Percentiles rank a stretch among this genome's conserved stretches.
These are phyloP conservation scores for Anisodus tanguticus DNA, from an alignment of 257 asterid species.

Conservation along the genomic window DNA sequence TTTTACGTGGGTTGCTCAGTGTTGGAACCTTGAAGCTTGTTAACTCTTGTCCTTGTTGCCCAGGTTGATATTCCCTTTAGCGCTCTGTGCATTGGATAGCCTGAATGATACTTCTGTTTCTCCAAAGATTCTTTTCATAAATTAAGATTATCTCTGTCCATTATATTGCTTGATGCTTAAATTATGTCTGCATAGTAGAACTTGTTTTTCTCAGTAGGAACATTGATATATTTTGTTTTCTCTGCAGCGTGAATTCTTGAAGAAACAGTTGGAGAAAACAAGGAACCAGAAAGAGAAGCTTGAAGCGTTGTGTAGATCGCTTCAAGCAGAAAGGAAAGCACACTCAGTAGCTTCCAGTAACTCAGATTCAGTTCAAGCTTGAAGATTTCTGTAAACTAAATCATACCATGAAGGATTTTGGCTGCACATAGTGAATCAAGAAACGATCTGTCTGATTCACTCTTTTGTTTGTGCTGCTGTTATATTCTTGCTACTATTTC, in stretches of 20 bases:
- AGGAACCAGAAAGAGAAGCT: slow-evolving; percentile 86
- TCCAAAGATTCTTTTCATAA: background rate
- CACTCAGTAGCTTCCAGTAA: slow-evolving; percentile 45
- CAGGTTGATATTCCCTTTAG: slow-evolving; percentile 4
- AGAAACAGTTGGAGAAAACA: slow-evolving; percentile 92
- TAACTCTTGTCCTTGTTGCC: background rate
- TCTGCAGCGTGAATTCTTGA: slow-evolving; percentile 79
- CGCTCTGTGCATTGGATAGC: background rate
- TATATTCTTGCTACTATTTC: slow-evolving; percentile 11
- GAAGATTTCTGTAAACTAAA: slow-evolving; percentile 24
- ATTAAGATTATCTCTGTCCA: background rate
- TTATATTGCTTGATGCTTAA: background rate
- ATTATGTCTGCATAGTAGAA: background rate
- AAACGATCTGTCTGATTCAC: background rate
- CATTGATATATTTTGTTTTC: background rate
- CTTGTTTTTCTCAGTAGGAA: background rate
- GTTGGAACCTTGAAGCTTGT: slow-evolving; percentile 15
- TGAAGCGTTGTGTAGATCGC: slow-evolving; percentile 90
- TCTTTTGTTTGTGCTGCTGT: background rate
- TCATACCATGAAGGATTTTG: slow-evolving; percentile 27
- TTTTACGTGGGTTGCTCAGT: background rate
- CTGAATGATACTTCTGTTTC: slow-evolving; percentile 1
- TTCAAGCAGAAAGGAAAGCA: slow-evolving; percentile 89
- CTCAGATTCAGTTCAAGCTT: slow-evolving; percentile 51
- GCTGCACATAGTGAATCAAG: slow-evolving; percentile 30